Base-by-base conservation (phyloP, 129 eudicot genomes). In the Pulicaria dysenterica region DNA sequence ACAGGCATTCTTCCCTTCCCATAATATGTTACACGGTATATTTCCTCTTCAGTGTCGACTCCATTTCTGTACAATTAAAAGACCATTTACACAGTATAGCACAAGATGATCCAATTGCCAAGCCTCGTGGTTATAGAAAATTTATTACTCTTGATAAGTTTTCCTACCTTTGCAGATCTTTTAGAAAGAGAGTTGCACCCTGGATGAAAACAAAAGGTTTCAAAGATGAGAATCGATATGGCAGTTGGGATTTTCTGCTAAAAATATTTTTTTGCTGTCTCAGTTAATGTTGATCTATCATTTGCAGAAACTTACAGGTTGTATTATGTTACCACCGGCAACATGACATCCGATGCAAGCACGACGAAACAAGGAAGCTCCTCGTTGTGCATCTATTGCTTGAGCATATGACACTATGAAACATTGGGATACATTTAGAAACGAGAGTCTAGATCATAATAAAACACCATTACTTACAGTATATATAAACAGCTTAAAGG, bases 1-100 rank as follows among this genome's bases (percentile, higher is more conserved):
- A 91, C 95, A 1, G 99, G 99, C 99, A 90, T 94, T 83, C 99
- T 88, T 76, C 99, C 97, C 74, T 94, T 88, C 40, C 99, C 99
- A 50, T 51, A 80, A 78, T 90, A 94, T 2, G 99, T 94, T 8
- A 94, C 43, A n/a, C 74, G 71, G 70, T 85, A 94, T 73, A 90
- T 88, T 63, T 84, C 96, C 64, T 94, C 97, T 84, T 90, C 91
- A 3, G 93, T 84, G 46, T 86, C 91, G 69, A 90, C 69, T 76
- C 99, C 97, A 53, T 90, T 94, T 72, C 93, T 94, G 82, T 64
- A 49, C 5, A 38, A 49, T 13, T 5, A 70, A 66, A 51, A 55
- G 17, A 64, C 45, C 37, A 62, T 71, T 61, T 60, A 69, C 42
- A 17, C 31, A 57, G n/a, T 53, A 19, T 16, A 4, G 11, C 9